phyloP scores from a whole-genome alignment of 345 rosid species.

The Pelargonium nanum region DNA sequence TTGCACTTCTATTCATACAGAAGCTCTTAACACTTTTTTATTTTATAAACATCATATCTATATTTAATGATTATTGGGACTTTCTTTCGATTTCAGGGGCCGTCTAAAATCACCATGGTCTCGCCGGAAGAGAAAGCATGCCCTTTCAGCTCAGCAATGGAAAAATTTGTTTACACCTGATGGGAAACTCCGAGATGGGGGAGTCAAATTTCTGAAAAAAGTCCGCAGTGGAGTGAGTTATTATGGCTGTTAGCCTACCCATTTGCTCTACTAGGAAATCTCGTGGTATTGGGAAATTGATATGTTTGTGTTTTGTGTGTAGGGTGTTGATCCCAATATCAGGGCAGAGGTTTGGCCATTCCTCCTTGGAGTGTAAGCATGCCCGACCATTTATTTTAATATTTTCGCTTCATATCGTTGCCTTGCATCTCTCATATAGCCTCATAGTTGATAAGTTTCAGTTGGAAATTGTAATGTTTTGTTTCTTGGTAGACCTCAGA shows the following conservation, averaged over 20 bases:
- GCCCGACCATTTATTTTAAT: background rate
- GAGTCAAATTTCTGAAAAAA: constrained; percentile 70
- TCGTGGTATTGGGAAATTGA: background rate
- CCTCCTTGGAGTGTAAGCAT: constrained; percentile 94
- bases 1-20: background rate
- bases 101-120: constrained; percentile 87
- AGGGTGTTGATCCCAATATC: constrained; percentile 91
- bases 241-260: constrained; percentile 4
- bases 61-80: background rate
- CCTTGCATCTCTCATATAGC: background rate
- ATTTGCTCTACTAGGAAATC: background rate
- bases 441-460: too few relatives aligned
- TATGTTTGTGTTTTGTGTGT: constrained; percentile 9
- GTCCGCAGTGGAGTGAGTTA: constrained; percentile 83
- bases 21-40: background rate
- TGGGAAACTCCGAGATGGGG: constrained; percentile 71
- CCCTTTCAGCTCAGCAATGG: constrained; percentile 70
- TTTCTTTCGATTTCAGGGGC: constrained; percentile 28
- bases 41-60: background rate
- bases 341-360: constrained; percentile 94
- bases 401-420: background rate
- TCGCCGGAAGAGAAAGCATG: constrained; percentile 58
- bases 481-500: too few relatives aligned
- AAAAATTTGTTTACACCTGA: constrained; percentile 51
- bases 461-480: too few relatives aligned